Evolutionary conservation across 345 rosid genomes (phyloP).

Genomic region (Eucalyptus sp.): DNA sequence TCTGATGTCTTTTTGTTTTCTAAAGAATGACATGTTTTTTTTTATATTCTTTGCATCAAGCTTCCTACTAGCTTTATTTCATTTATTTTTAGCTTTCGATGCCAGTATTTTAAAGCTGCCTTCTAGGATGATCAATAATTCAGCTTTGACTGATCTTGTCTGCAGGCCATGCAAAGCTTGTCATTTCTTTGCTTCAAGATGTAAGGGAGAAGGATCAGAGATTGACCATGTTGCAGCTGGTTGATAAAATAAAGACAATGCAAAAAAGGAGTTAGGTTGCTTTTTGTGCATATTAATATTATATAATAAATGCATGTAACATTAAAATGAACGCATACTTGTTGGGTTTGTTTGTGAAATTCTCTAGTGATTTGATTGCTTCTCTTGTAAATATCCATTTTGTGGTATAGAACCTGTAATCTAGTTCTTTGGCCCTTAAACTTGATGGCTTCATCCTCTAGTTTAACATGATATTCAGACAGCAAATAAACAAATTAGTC

Average conservation of each 20-base stretch:
- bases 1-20: background rate
- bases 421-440: background rate
- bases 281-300: background rate
- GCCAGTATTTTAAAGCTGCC: background rate
- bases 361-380: background rate
- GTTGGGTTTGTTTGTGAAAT: background rate
- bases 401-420: background rate
- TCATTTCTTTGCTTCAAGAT: slow-evolving; percentile 72
- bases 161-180: slow-evolving; percentile 48
- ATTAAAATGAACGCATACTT: background rate
- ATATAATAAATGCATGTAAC: background rate
- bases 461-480: background rate
- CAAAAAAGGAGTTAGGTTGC: slow-evolving; percentile 64
- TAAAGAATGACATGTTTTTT: background rate
- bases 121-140: background rate
- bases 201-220: slow-evolving; percentile 62
- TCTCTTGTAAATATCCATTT: background rate
- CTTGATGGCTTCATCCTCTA: background rate
- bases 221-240: slow-evolving; percentile 78
- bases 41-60: background rate
- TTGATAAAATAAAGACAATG: slow-evolving; percentile 71
- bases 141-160: background rate
- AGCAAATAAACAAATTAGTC: background rate
- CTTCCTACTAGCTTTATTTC: background rate
- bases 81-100: background rate